Percentiles rank a stretch among this genome's conserved stretches.
These are phyloP conservation scores for Xylariaceae sp. DNA, from an alignment of 2,329 filamentous ascomycete genomes.

Conservation along the genomic window DNA sequence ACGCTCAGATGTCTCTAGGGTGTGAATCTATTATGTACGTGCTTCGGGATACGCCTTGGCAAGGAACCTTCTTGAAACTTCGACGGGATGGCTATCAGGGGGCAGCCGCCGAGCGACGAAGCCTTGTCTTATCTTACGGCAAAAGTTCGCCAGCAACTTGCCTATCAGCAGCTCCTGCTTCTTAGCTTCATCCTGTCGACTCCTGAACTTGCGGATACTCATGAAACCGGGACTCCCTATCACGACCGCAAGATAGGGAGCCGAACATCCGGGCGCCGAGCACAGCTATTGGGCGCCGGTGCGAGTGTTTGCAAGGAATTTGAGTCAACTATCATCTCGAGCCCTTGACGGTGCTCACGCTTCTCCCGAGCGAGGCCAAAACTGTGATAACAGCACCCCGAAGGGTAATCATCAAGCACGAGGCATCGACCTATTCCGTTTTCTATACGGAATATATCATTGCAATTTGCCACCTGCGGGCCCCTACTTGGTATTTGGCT, in stretches of 20 bases:
- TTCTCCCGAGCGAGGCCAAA: not conserved
- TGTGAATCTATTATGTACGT: not conserved
- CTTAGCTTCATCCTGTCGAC: not conserved
- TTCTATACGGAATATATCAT: not conserved
- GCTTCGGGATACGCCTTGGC: not conserved
- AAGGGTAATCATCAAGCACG: not conserved
- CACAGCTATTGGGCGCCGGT: not conserved
- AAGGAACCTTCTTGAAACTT: not conserved
- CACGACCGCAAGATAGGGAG: not conserved
- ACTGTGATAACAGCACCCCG: slow-evolving; percentile 4
- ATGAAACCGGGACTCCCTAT: not conserved
- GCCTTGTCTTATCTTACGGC: too few species aligned
- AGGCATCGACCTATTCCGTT: not conserved
- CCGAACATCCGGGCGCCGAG: not conserved
- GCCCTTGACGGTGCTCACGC: not conserved
- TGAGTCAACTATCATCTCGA: not conserved
- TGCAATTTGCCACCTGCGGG: not conserved
- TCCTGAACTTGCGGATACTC: not conserved
- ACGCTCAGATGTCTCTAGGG: not conserved
- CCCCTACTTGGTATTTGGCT: not conserved
- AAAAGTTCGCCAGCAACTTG: not conserved
- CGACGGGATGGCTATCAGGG: not conserved
- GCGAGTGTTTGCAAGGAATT: not conserved
- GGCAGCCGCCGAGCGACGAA: too few species aligned
- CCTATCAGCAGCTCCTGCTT: not conserved